Percentiles rank a stretch among this genome's conserved stretches.
phyloP scores from a whole-genome alignment of 164 flowering plant genomes.

The Paratinospora sagittata region DNA sequence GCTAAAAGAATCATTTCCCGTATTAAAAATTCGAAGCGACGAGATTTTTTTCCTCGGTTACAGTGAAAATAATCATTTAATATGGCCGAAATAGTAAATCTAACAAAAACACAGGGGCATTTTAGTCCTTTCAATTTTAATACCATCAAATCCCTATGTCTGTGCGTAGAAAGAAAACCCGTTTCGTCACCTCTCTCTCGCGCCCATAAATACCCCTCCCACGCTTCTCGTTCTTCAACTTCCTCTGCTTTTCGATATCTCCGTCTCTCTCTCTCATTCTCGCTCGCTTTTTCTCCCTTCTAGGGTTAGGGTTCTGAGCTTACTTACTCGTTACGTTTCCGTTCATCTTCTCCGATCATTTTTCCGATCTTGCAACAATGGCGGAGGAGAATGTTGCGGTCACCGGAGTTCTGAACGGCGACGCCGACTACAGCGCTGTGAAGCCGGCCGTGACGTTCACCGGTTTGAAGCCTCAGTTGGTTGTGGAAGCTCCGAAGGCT shows the following conservation, averaged over 20 bases:
- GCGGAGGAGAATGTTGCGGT: conserved; percentile 32
- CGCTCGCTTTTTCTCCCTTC: conserved; percentile 18
- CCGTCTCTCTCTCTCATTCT: neutral
- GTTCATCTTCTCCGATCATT: neutral
- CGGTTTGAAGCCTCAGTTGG: conserved; percentile 52
- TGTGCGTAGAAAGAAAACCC: no score
- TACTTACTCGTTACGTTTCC: conserved; percentile 1
- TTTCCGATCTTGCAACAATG: conserved; percentile 20
- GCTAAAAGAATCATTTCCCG: no score
- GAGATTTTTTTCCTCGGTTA: no score
- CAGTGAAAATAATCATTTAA: no score
- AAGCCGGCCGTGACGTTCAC: conserved; percentile 30
- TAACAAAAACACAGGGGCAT: neutral
- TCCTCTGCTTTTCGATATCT: no score
- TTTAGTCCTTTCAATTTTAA: neutral
- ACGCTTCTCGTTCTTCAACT: neutral
- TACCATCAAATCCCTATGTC: neutral
- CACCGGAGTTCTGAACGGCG: conserved; percentile 29
- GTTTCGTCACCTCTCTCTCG: conserved; percentile 34
- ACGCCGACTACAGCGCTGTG: conserved; percentile 16
- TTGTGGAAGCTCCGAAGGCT: conserved; percentile 58
- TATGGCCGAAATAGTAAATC: neutral
- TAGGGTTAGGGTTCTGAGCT: conserved; percentile 27
- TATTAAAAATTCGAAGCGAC: no score
- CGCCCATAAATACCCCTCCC: conserved; percentile 32